phyloP scores from a whole-genome alignment of 1,284 basidiomycete species.

The Exobasidium rhododendri region DNA sequence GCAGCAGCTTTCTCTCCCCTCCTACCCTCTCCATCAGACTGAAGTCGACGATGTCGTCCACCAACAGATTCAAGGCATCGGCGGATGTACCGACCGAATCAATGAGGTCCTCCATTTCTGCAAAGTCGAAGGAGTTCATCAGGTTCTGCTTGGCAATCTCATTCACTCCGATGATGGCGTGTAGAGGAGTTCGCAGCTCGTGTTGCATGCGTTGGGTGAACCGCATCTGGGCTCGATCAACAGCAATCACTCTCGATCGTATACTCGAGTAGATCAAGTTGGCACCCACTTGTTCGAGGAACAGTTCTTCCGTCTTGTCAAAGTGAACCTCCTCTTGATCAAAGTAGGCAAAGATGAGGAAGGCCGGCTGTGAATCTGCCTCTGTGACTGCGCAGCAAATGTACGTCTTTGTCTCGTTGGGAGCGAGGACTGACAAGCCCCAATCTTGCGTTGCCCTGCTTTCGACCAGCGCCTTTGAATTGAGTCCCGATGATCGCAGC shows the following conservation, averaged over 20 bases:
- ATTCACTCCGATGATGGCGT: constrained; percentile 22
- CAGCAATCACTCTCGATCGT: neutral
- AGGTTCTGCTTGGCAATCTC: constrained; percentile 28
- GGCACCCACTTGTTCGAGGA: constrained; percentile 12
- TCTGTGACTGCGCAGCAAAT: constrained; percentile 5
- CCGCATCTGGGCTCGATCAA: constrained; percentile 33
- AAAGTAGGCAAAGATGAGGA: constrained; percentile 4
- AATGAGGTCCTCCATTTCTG: constrained; percentile 16
- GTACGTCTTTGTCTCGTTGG: neutral
- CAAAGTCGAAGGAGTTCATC: constrained; percentile 27
- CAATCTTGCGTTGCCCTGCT: neutral
- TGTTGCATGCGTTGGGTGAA: constrained; percentile 24
- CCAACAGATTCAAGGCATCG: neutral
- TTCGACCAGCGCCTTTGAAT: neutral
- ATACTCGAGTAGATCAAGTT: constrained; percentile 7
- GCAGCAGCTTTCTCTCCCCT: constrained; percentile 10
- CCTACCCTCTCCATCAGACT: constrained; percentile 4
- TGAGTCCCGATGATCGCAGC: neutral
- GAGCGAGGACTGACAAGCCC: neutral
- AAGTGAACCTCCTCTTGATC: too few species aligned
- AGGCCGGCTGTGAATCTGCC: constrained; percentile 8
- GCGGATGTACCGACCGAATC: constrained; percentile 8
- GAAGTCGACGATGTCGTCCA: constrained; percentile 17
- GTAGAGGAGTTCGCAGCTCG: constrained; percentile 18
- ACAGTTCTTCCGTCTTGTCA: constrained; percentile 6